Conservation (phyloP, 208 protist species). For the Trypanosoma caninum region DNA sequence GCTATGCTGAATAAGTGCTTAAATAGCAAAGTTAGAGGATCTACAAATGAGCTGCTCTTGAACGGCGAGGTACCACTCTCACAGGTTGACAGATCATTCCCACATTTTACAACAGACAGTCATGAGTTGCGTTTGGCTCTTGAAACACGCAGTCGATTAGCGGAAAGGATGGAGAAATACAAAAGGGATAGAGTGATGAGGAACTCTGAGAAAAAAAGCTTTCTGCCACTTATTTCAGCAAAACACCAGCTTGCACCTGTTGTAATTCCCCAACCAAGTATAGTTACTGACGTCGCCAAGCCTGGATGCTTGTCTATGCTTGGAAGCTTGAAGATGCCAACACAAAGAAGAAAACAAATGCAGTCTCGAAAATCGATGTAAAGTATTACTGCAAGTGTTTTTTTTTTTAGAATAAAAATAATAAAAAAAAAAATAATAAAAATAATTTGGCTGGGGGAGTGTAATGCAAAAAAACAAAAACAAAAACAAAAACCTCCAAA, state of each 20-base stretch:
- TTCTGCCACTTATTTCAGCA: slow-evolving; percentile 30
- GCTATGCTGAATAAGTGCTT: neutral
- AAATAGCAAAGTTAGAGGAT: neutral
- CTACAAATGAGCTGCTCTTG: neutral
- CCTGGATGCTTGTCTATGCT: neutral
- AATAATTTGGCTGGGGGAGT: too few species aligned
- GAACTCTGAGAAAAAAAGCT: neutral
- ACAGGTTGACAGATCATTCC: too few species aligned
- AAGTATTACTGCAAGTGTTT: neutral
- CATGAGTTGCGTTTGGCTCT: slow-evolving; percentile 5
- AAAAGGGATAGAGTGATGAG: neutral
- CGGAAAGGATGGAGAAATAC: slow-evolving; percentile 24
- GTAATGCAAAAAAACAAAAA: too few species aligned
- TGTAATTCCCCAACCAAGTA: slow-evolving; percentile 30
- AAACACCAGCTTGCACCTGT: slow-evolving; percentile 50
- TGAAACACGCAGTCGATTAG: slow-evolving; percentile 7
- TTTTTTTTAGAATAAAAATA: too few species aligned
- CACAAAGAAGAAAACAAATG: too few species aligned
- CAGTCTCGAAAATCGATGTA: too few species aligned
- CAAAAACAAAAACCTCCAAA: slow-evolving; percentile 4
- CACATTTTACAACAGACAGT: too few species aligned
- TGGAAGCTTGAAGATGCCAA: too few species aligned
- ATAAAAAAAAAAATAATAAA: neutral
- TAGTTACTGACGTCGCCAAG: neutral
- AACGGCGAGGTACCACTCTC: too few species aligned